These are phyloP conservation scores for Oropetium thomaeum DNA, from an alignment of 176 grass and related monocot genomes.

Conservation along the genomic window DNA sequence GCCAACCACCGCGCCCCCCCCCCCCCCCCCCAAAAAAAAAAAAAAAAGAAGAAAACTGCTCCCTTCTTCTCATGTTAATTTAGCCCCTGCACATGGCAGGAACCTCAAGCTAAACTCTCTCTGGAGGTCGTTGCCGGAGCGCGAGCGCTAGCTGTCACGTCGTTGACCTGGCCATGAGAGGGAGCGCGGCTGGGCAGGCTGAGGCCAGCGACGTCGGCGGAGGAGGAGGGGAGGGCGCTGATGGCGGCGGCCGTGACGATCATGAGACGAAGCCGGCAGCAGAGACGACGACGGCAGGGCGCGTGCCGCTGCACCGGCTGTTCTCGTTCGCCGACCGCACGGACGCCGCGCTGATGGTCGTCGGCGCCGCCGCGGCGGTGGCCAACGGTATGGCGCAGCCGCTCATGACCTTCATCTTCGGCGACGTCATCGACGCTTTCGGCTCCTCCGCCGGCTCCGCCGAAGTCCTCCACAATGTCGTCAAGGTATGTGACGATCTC, in stretches of 20 bases:
- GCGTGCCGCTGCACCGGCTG: slow-evolving; percentile 50
- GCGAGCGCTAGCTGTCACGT: not conserved
- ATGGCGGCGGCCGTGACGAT: not conserved
- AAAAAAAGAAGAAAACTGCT: too few relatives aligned
- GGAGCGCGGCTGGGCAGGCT: not conserved
- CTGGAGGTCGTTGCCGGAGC: not conserved
- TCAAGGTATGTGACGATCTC: not conserved
- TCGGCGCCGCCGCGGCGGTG: slow-evolving; percentile 39
- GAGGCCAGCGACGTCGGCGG: not conserved
- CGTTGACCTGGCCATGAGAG: not conserved
- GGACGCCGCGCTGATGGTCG: slow-evolving; percentile 58
- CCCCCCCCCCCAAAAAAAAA: not conserved
- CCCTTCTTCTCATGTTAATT: too few relatives aligned
- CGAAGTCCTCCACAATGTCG: slow-evolving; percentile 15
- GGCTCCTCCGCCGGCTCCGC: slow-evolving; percentile 27
- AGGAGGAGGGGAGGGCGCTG: not conserved
- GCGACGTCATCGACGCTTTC: slow-evolving; percentile 67
- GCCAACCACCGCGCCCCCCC: not conserved
- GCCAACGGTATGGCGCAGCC: slow-evolving; percentile 66
- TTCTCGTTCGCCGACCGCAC: slow-evolving; percentile 56
- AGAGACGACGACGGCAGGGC: slow-evolving; percentile 1
- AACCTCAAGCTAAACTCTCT: not conserved
- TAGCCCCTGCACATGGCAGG: not conserved
- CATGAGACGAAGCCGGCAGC: not conserved
- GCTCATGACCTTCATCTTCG: slow-evolving; percentile 76